Conservation (phyloP, 768 basidiomycete species). For the Neoboletus magnificus region DNA sequence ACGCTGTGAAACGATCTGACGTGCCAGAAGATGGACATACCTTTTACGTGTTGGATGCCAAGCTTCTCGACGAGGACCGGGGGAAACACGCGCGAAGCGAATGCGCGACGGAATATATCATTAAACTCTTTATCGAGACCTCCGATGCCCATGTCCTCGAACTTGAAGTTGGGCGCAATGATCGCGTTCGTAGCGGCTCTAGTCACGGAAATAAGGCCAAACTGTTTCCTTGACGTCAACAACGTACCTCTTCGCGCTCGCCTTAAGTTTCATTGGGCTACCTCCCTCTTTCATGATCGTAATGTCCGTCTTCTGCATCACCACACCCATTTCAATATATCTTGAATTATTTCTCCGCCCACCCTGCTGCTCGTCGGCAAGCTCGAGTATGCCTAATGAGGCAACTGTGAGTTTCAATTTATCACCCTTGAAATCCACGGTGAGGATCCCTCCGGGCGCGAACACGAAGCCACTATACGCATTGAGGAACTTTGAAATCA, state of each 20-base stretch:
- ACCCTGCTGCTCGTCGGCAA: slow-evolving; percentile 58
- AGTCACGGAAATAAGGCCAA: slow-evolving; percentile 1
- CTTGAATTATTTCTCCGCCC: slow-evolving; percentile 32
- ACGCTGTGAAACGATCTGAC: neutral
- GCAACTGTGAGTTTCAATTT: slow-evolving; percentile 72
- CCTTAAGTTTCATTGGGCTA: slow-evolving; percentile 85
- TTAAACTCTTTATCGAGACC: slow-evolving; percentile 94
- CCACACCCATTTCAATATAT: slow-evolving; percentile 55
- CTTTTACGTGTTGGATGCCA: slow-evolving; percentile 97
- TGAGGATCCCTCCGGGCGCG: slow-evolving; percentile 62
- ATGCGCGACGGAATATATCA: slow-evolving; percentile 97
- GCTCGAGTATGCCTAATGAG: slow-evolving; percentile 55
- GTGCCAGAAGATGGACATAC: slow-evolving; percentile 37
- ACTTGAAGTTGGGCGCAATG: slow-evolving; percentile 97
- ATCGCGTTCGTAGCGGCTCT: slow-evolving; percentile 94
- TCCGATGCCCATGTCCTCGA: slow-evolving; percentile 99
- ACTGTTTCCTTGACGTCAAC: neutral
- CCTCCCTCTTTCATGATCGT: slow-evolving; percentile 81
- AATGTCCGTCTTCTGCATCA: slow-evolving; percentile 92
- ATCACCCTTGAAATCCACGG: slow-evolving; percentile 87
- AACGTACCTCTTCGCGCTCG: slow-evolving; percentile 84
- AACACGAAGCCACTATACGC: slow-evolving; percentile 74
- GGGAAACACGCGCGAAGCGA: slow-evolving; percentile 98
- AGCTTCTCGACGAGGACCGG: slow-evolving; percentile 95
- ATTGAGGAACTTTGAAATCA: slow-evolving; percentile 68